Percentiles rank a stretch among this genome's conserved stretches.
Evolutionary conservation across 805 yeast species (phyloP).

Genomic region (Trichomonascus vanleenenianus): DNA sequence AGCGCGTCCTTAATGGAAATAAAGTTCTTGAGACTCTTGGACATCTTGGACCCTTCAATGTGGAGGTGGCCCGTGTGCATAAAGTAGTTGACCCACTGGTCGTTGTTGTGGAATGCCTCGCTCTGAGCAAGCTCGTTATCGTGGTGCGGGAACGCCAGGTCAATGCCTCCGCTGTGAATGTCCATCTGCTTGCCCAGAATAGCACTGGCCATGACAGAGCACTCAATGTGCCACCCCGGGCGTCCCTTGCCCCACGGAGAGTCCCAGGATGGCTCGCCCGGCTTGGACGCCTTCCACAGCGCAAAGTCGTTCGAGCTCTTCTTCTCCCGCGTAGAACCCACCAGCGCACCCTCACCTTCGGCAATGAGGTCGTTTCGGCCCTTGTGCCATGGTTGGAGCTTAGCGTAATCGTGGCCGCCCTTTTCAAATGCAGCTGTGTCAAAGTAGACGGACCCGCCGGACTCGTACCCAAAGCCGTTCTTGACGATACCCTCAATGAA

Average conservation of each 20-base stretch:
- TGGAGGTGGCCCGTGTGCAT: constrained; percentile 96
- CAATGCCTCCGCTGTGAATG: constrained; percentile 95
- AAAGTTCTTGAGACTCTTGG: constrained; percentile 88
- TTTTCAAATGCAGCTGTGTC: constrained; percentile 78
- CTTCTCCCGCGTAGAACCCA: constrained; percentile 41
- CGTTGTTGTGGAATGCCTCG: constrained; percentile 82
- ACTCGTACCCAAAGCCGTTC: constrained; percentile 78
- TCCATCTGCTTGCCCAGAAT: constrained; percentile 78
- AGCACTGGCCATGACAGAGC: constrained; percentile 97
- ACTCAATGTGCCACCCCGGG: constrained; percentile 99
- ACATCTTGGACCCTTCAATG: constrained; percentile 98
- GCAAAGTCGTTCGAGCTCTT: constrained; percentile 83
- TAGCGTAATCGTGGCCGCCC: constrained; percentile 77
- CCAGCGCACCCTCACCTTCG: constrained; percentile 93
- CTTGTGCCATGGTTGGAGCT: constrained; percentile 97
- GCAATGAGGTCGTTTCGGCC: constrained; percentile 77
- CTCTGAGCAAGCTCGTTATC: constrained; percentile 97
- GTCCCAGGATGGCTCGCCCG: constrained; percentile 95
- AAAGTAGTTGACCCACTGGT: constrained; percentile 96
- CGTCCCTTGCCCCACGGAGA: constrained; percentile 97
- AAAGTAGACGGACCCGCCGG: constrained; percentile 89
- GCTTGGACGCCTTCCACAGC: constrained; percentile 91
- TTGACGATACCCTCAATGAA: constrained; percentile 68
- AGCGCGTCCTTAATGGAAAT: constrained; percentile 92
- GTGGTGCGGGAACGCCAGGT: constrained; percentile 97